Evolutionary conservation across 768 basidiomycete species (phyloP).

Genomic region (Dioszegia hungarica): DNA sequence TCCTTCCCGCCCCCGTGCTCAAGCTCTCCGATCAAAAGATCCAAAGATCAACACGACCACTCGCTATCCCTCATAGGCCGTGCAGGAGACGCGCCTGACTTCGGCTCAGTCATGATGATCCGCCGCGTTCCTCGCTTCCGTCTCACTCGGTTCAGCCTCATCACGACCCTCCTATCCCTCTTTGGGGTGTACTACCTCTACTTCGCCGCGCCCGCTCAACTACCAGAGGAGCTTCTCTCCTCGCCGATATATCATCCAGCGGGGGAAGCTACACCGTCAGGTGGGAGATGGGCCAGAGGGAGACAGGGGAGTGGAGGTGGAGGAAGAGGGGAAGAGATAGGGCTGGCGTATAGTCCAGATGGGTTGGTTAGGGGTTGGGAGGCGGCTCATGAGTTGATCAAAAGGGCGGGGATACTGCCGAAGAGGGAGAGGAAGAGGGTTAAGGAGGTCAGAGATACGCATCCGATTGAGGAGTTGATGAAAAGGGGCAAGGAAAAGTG

Average conservation of each 20-base stretch:
- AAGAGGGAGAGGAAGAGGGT: slow-evolving; percentile 24
- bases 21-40: no score
- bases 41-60: no score
- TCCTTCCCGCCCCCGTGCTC: no score
- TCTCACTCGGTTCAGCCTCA: slow-evolving; percentile 19
- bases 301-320: neutral
- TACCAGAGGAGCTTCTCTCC: neutral
- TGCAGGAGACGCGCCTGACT: no score
- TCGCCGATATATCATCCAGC: neutral
- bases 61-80: no score
- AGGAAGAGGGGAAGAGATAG: neutral
- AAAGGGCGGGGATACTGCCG: slow-evolving; percentile 11
- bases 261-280: neutral
- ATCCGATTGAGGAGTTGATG: slow-evolving; percentile 44
- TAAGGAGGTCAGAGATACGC: slow-evolving; percentile 21
- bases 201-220: neutral
- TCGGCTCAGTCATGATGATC: neutral
- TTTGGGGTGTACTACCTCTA: slow-evolving; percentile 1
- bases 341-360: slow-evolving; percentile 11
- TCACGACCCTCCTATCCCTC: slow-evolving; percentile 15
- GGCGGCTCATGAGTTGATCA: slow-evolving; percentile 19
- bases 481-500: slow-evolving; percentile 31
- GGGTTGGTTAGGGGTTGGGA: slow-evolving; percentile 42
- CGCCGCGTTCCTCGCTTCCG: slow-evolving; percentile 15
- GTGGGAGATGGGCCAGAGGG: neutral